Base-by-base conservation (phyloP, 805 yeast genomes). In the Danielia reshetovae region DNA sequence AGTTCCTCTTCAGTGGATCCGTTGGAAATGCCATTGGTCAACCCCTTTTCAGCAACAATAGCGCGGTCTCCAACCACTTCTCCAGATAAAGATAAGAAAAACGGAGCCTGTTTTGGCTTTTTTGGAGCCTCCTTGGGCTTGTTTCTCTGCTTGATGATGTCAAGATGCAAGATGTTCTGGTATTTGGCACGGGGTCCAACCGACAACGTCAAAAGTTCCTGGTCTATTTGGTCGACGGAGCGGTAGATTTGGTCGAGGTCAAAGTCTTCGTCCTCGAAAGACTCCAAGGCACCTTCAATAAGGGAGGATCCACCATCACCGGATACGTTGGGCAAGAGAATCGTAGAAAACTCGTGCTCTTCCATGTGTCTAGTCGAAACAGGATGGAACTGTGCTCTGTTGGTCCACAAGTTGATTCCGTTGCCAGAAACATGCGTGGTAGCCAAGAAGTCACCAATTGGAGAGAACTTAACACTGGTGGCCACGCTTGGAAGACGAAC, bases 341-440 rank as follows among this genome's bases (percentile, higher is more conserved):
- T 69, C 26, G 60, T 65, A 3, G 77, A 62, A 48, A 87, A 89
- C 15, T 84, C 93, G 9, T 75, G 78, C 46, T 83, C 93, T 30
- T 81, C 81, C 18, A 90, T 69, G 38, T 77, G 84, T 48, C 89
- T 77, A 1, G 88, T 77, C 1, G 90, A 78, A 12, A 86, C 71
- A 0, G 86, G 79, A 43, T 67, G 73, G 59, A 89, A 88, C 60
- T 87, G 95, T 0, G 96, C 79, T 50, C 81, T 73, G 57, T 89
- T 87, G 5, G 95, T 83, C 99, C 99, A 93, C 37, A 94, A 65
- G 34, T 85, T 78, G 39, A 93, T 80, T 18, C 98, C 98, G 40
- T 84, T 82, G 8, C 93, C 95, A 15, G 77, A 70, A 13, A 88
- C 96, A 60, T 93, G 97, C 0, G 95, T 72, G 0, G 97, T 89